phyloP scores from a whole-genome alignment of 306 rosid genomes.

The Acmispon strigosus region DNA sequence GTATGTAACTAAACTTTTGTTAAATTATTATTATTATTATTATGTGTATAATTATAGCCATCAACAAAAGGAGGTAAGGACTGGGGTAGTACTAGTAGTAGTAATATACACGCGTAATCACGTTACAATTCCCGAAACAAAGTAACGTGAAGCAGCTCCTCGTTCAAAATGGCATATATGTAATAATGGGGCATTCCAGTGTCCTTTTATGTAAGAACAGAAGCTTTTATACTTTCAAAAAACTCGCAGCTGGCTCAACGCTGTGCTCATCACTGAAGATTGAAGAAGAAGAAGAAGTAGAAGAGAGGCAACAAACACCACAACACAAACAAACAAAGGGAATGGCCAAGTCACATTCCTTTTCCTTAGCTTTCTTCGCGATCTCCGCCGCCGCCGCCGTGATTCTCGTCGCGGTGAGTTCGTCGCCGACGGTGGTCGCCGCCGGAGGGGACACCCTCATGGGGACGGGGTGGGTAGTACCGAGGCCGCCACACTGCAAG shows the following conservation, averaged over 20 bases:
- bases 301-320: background rate
- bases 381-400: slow-evolving; percentile 57
- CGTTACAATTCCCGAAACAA: too few relatives aligned
- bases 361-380: slow-evolving; percentile 28
- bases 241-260: background rate
- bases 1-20: too few relatives aligned
- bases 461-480: slow-evolving; percentile 32
- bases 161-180: slow-evolving; percentile 8
- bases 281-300: too few relatives aligned
- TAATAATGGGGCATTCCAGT: slow-evolving; percentile 5
- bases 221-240: background rate
- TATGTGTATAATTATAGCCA: too few relatives aligned
- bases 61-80: too few relatives aligned
- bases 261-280: too few relatives aligned
- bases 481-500: slow-evolving; percentile 29
- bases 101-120: too few relatives aligned
- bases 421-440: slow-evolving; percentile 30
- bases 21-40: too few relatives aligned
- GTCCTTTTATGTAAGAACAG: background rate
- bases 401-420: slow-evolving; percentile 9
- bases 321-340: background rate
- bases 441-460: slow-evolving; percentile 33
- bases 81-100: too few relatives aligned
- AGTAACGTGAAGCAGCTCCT: background rate
- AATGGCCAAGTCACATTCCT: slow-evolving; percentile 39